phyloP scores from a whole-genome alignment of 2,329 filamentous ascomycete genomes.

The Hymenoscyphus fraxineus region DNA sequence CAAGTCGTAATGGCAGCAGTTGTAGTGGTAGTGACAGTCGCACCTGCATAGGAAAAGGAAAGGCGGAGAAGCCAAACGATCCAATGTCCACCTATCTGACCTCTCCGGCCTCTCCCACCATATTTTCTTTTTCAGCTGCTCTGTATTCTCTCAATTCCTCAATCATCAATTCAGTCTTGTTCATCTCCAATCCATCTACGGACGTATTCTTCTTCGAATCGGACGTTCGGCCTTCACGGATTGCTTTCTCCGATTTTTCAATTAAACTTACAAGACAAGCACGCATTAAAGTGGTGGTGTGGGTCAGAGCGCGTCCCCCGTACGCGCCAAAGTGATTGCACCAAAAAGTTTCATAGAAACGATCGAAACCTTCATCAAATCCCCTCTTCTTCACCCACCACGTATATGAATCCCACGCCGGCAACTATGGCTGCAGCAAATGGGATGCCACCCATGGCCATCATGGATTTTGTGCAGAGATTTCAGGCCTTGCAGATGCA shows the following conservation, averaged over 20 bases:
- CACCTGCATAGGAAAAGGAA: neutral
- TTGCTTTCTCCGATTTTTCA: no score
- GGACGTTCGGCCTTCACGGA: no score
- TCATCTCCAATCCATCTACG: no score
- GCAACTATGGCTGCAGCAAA: constrained; percentile 5
- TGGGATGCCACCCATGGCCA: constrained; percentile 17
- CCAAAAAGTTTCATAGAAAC: no score
- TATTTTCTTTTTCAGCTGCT: neutral
- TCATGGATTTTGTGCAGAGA: constrained; percentile 46
- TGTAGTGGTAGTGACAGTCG: neutral
- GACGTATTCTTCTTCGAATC: no score
- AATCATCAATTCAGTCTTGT: neutral
- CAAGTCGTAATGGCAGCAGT: neutral
- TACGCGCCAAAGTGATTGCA: no score
- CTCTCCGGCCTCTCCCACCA: neutral
- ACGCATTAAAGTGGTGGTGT: no score
- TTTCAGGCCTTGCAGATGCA: constrained; percentile 44
- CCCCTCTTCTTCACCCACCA: neutral
- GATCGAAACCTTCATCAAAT: neutral
- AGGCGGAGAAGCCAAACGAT: neutral
- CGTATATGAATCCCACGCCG: neutral
- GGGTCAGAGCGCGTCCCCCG: no score
- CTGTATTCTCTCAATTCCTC: neutral
- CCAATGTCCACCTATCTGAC: neutral
- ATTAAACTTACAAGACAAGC: no score